phyloP scores from a whole-genome alignment of 768 basidiomycete species.

The Hydnomerulius pinastri region DNA sequence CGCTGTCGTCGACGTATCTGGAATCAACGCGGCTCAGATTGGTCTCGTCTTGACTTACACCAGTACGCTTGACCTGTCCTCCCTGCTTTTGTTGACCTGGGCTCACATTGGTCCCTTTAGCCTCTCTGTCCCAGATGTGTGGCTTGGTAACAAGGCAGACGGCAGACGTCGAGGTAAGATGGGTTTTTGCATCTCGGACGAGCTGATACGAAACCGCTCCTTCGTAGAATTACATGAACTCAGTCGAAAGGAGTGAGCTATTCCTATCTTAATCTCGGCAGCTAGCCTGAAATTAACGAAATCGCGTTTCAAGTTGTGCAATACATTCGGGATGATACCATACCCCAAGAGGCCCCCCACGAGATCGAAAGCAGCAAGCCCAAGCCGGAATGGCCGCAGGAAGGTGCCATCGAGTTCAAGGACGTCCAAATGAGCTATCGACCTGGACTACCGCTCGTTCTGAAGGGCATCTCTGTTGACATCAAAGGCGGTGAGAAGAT shows the following conservation, averaged over 20 bases:
- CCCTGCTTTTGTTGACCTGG: not conserved
- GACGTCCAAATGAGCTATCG: slow-evolving; percentile 65
- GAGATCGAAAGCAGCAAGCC: slow-evolving; percentile 59
- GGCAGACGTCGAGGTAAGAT: slow-evolving; percentile 62
- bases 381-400: slow-evolving; percentile 59
- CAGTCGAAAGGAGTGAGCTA: slow-evolving; percentile 56
- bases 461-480: slow-evolving; percentile 62
- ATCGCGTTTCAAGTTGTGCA: slow-evolving; percentile 44
- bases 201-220: not conserved
- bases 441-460: slow-evolving; percentile 68
- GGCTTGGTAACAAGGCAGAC: slow-evolving; percentile 56
- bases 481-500: slow-evolving; percentile 73
- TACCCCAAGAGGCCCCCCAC: slow-evolving; percentile 66
- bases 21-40: slow-evolving; percentile 65
- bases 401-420: slow-evolving; percentile 63
- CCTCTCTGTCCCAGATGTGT: slow-evolving; percentile 53
- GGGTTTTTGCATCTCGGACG: not conserved
- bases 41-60: slow-evolving; percentile 74
- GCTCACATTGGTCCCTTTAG: slow-evolving; percentile 26
- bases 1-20: slow-evolving; percentile 54
- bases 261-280: not conserved
- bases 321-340: slow-evolving; percentile 51
- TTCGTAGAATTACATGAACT: slow-evolving; percentile 63
- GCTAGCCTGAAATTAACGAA: not conserved
- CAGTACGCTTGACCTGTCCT: slow-evolving; percentile 35